Base-by-base conservation (phyloP, 208 protist genomes). In the Crithidia brevicula region DNA sequence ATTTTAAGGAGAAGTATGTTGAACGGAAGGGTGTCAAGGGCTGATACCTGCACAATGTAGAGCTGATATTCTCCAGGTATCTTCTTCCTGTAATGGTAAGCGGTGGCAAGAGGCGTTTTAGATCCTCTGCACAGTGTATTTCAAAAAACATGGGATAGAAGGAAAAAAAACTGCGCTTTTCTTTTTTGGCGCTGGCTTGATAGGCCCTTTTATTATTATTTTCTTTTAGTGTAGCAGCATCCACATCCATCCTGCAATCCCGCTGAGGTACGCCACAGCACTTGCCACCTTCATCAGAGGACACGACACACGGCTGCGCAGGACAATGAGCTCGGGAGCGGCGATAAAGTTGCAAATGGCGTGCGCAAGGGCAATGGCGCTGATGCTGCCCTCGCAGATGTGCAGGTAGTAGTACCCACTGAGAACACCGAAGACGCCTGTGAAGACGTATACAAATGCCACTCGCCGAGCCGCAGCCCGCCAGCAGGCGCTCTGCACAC, bases 271-370 rank as follows among this genome's bases (percentile, higher is more conserved):
- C 5, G 58, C n/a, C 0, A 42, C 11, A 2, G 68, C 71, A n/a
- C 61, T 64, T 3, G 54, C 46, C 5, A 34, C 33, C 16, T 64
- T 67, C 0, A 30, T 27, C 4, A 13, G 1, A 0, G 20, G 9
- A 4, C 53, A 15, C 3, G 10, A 6, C 1, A 8, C 10, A 2
- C 22, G 6, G 30, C 54, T 50, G 16, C 69, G 61, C 30, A 75
- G 54, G 2, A 64, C 30, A 1, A 15, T 22, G 20, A 94, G 80
- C 11, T 57, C 22, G 1, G 86, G 89, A 1, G 83, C 53, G 1
- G 86, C 89, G 25, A 94, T 57, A 11, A 88, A 22, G 57, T 94
- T 94, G 72, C 89, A 94, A 7, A 88, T 43, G 0, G 75, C 60
- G 72, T 94, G 89, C 1, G 73, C 67, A 13, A 75, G 66, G 23